These are phyloP conservation scores for Rhododendron kiyosumense DNA, from an alignment of 148 eudicot genomes.

Conservation along the genomic window DNA sequence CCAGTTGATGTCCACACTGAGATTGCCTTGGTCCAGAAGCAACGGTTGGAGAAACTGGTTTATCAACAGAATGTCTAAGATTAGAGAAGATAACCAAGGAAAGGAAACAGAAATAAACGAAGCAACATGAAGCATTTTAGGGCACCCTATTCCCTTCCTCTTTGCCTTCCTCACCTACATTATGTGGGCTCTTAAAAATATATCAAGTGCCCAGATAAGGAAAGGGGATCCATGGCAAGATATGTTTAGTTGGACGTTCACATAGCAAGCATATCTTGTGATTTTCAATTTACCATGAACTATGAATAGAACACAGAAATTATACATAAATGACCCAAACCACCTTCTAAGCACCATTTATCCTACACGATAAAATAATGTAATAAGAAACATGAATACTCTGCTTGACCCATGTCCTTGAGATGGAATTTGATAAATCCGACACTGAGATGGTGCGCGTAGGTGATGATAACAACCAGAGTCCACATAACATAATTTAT, in stretches of 20 bases:
- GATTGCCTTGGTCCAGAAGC: conserved; percentile 95
- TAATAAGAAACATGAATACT: neutral
- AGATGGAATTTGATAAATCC: neutral
- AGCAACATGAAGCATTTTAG: neutral
- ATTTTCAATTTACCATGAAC: neutral
- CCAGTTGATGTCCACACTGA: conserved; percentile 97
- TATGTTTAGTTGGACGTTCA: neutral
- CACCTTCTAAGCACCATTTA: neutral
- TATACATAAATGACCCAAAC: neutral
- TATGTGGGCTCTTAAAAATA: neutral
- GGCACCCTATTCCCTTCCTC: neutral
- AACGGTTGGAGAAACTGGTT: conserved; percentile 89
- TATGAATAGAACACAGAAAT: neutral
- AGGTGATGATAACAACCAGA: neutral
- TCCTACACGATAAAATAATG: neutral
- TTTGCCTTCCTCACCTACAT: neutral
- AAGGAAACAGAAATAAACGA: neutral
- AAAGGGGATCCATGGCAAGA: neutral
- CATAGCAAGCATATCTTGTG: neutral
- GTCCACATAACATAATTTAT: neutral
- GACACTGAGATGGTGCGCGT: neutral
- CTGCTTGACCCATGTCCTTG: neutral
- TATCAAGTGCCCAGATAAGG: neutral
- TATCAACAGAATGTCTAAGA: neutral
- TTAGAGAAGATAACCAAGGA: neutral